Evolutionary conservation across 345 rosid species (phyloP).

Genomic region (Corchorus capsularis): DNA sequence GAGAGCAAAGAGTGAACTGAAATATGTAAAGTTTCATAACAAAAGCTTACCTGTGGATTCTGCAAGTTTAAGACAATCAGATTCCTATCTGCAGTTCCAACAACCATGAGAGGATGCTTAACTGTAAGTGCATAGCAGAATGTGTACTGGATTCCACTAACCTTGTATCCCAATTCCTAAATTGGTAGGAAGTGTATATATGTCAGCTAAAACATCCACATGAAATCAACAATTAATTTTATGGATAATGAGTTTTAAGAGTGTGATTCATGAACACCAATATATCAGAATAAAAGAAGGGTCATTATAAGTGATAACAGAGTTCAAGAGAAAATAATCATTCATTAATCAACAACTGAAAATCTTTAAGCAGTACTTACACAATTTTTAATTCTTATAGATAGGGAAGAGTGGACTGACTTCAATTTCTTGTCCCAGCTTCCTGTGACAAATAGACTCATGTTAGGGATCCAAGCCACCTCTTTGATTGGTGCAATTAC

Average conservation of each 20-base stretch:
- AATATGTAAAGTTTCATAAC: neutral
- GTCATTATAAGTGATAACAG: neutral
- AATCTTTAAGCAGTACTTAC: neutral
- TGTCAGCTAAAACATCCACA: neutral
- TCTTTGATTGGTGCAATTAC: constrained; percentile 59
- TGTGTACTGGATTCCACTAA: constrained; percentile 78
- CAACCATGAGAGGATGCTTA: constrained; percentile 88
- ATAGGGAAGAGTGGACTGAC: constrained; percentile 30
- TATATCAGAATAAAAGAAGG: neutral
- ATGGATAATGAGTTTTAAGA: neutral
- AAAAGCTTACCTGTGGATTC: constrained; percentile 72
- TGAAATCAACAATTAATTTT: neutral
- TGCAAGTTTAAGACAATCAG: constrained; percentile 74
- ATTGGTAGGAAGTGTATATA: neutral
- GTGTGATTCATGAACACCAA: neutral
- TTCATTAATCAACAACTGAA: neutral
- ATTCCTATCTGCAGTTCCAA: constrained; percentile 93
- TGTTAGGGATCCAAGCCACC: constrained; percentile 90
- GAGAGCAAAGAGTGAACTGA: neutral
- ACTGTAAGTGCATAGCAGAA: constrained; percentile 84
- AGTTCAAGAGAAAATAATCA: neutral
- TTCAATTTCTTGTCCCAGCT: constrained; percentile 94
- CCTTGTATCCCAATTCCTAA: constrained; percentile 92
- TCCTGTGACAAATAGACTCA: constrained; percentile 79
- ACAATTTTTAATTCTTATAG: neutral